Conservation (phyloP, 2,329 filamentous ascomycete genomes). For the Fusarium sp. region DNA sequence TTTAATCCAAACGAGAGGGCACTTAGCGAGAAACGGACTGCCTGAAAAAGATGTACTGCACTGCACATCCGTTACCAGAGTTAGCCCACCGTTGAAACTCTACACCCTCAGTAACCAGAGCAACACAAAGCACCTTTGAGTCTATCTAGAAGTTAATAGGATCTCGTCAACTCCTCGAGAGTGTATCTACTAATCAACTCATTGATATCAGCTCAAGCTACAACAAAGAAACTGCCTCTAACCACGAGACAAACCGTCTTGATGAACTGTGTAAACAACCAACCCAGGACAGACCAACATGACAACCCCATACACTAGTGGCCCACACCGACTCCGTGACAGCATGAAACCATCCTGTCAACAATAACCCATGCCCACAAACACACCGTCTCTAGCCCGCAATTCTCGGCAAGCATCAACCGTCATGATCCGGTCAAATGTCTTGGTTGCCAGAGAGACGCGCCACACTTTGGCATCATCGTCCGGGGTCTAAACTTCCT, state of each 20-base stretch:
- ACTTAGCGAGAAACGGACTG: background rate
- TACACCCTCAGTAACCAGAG: background rate
- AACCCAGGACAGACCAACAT: background rate
- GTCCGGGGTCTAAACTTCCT: constrained; percentile 16
- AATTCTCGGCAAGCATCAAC: background rate
- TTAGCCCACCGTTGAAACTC: background rate
- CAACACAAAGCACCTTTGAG: background rate
- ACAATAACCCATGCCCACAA: background rate
- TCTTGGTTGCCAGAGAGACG: constrained; percentile 36
- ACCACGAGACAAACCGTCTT: background rate
- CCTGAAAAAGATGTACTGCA: background rate
- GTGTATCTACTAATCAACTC: background rate
- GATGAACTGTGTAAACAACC: background rate
- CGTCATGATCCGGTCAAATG: constrained; percentile 2
- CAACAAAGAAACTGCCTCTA: background rate
- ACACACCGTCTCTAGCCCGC: constrained; percentile 1
- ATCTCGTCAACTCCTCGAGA: background rate
- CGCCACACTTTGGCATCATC: constrained; percentile 9
- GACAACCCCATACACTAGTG: background rate
- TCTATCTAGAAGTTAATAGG: background rate
- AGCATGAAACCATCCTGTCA: background rate
- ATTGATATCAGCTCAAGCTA: background rate
- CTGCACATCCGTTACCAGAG: background rate
- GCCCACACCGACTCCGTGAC: background rate
- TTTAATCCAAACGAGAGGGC: background rate